phyloP scores from a whole-genome alignment of 2,329 filamentous ascomycete species.

The Cytospora piceae region DNA sequence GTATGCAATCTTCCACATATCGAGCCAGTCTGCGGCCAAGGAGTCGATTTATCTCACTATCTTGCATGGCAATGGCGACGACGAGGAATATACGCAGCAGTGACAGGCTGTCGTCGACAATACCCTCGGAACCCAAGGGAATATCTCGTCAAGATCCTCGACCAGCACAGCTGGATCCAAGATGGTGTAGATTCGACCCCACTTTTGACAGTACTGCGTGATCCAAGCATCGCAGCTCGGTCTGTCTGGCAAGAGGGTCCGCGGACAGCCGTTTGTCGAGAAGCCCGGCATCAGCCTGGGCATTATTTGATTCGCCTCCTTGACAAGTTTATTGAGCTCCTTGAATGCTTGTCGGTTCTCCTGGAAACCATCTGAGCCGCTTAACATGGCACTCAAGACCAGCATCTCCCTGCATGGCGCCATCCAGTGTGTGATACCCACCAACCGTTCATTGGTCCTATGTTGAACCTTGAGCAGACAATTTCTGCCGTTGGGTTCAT shows the following conservation, averaged over 20 bases:
- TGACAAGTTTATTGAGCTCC: constrained; percentile 29
- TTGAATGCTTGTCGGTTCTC: constrained; percentile 26
- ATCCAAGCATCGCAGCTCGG: constrained; percentile 27
- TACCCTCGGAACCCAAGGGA: constrained; percentile 7
- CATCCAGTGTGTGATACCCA: constrained; percentile 33
- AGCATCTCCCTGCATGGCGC: constrained; percentile 31
- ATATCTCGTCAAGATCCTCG: constrained; percentile 24
- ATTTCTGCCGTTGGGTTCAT: too few relatives aligned
- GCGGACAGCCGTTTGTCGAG: background rate
- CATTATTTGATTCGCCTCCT: background rate
- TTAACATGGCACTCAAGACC: constrained; percentile 30
- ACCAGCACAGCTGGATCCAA: constrained; percentile 25
- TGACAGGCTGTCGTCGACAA: constrained; percentile 23
- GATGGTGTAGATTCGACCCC: constrained; percentile 30
- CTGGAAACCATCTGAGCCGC: constrained; percentile 28
- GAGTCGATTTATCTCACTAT: constrained; percentile 24
- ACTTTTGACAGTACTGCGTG: constrained; percentile 25
- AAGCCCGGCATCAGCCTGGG: background rate
- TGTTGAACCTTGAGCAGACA: background rate
- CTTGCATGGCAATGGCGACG: constrained; percentile 31
- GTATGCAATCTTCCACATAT: constrained; percentile 29
- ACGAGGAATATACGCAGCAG: constrained; percentile 28
- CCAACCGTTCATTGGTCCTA: constrained; percentile 28
- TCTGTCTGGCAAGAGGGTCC: constrained; percentile 27
- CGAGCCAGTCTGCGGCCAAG: constrained; percentile 27